These are phyloP conservation scores for Geosmithia flava DNA, from an alignment of 2,329 filamentous ascomycete species.

Conservation along the genomic window DNA sequence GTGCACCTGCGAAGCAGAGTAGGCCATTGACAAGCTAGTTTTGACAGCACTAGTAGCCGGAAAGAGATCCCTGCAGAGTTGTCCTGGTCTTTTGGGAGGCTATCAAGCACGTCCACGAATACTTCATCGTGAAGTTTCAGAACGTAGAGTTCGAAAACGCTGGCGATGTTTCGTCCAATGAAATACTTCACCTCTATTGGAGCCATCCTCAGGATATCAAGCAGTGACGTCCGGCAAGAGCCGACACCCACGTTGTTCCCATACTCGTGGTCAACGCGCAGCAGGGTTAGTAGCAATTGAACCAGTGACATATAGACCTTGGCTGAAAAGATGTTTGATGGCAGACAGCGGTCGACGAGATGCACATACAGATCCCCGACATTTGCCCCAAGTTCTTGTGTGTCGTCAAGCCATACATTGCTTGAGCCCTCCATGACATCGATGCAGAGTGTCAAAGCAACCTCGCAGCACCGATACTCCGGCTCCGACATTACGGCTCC, in stretches of 20 bases:
- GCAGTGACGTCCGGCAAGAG: conserved; percentile 55
- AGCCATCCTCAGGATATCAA: conserved; percentile 57
- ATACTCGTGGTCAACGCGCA: conserved; percentile 56
- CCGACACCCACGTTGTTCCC: conserved; percentile 45
- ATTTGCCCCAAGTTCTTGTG: conserved; percentile 47
- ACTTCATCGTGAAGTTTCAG: conserved; percentile 73
- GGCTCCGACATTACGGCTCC: conserved; percentile 40
- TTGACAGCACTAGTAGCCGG: conserved; percentile 63
- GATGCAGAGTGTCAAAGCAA: conserved; percentile 54
- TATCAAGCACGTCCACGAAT: conserved; percentile 71
- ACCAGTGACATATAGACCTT: conserved; percentile 56
- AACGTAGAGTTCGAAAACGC: conserved; percentile 71
- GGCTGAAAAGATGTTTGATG: conserved; percentile 57
- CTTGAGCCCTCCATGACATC: conserved; percentile 54
- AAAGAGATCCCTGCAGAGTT: conserved; percentile 76
- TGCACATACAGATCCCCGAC: conserved; percentile 70
- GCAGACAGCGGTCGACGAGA: conserved; percentile 56
- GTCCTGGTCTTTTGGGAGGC: conserved; percentile 59
- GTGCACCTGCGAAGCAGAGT: conserved; percentile 77
- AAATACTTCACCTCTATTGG: conserved; percentile 63
- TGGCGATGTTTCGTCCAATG: conserved; percentile 56
- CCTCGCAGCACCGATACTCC: conserved; percentile 62
- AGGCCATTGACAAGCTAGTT: conserved; percentile 71
- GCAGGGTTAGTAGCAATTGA: conserved; percentile 55
- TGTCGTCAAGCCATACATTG: conserved; percentile 47